phyloP scores from a whole-genome alignment of 306 rosid genomes.

The Rosa multiflora region DNA sequence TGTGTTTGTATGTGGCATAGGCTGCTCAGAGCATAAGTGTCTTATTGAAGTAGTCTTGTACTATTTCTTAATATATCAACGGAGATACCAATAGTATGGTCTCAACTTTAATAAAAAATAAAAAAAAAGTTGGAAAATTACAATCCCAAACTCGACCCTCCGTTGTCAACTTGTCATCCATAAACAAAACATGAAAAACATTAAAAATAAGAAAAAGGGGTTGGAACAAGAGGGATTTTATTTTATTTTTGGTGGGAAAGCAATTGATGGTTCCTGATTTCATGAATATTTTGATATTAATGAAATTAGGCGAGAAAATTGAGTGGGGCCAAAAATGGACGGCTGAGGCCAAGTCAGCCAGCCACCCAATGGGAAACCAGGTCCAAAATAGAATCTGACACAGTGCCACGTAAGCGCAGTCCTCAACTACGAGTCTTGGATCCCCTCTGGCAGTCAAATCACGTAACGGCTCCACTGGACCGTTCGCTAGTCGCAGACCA shows the following conservation, averaged over 20 bases:
- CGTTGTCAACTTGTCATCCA: no score
- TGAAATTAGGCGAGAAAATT: background rate
- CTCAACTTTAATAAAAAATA: no score
- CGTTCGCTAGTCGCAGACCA: background rate
- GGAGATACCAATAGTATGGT: no score
- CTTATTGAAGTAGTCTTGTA: no score
- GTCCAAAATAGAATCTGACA: slow-evolving; percentile 10
- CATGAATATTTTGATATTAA: no score
- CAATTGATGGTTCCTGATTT: background rate
- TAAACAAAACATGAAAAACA: no score
- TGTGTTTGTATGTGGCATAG: no score
- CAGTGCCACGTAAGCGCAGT: slow-evolving; percentile 19
- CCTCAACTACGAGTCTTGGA: background rate
- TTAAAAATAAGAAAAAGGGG: no score
- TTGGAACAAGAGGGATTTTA: background rate
- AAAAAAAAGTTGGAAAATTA: no score
- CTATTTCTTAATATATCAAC: no score
- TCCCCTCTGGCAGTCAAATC: slow-evolving; percentile 2
- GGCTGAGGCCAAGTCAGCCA: background rate
- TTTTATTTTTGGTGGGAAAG: background rate
- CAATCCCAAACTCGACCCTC: no score
- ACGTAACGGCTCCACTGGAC: background rate
- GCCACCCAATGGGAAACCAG: slow-evolving; percentile 5
- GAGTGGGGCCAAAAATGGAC: background rate
- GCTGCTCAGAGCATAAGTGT: no score